A percentile compares a stretch with the other conserved stretches of the same genome.
Evolutionary conservation across 139 green algal genomes (phyloP).

Genomic region (Yamagishiella unicocca): DNA sequence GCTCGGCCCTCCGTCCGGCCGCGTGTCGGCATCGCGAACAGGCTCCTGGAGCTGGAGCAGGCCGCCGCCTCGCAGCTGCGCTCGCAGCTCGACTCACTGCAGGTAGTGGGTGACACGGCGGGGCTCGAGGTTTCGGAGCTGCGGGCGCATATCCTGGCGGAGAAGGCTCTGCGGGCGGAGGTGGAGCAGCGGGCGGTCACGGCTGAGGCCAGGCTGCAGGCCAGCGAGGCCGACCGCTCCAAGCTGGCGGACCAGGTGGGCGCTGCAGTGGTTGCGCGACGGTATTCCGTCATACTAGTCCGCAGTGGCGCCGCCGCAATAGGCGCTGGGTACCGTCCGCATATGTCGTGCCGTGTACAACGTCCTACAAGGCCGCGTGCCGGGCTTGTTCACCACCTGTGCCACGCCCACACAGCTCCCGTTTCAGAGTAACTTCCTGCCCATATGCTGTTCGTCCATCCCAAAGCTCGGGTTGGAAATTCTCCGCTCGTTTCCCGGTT

Average conservation of each 20-base stretch:
- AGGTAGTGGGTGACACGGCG: not conserved
- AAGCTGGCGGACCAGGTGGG: constrained; percentile 45
- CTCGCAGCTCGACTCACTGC: not conserved
- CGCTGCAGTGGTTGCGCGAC: too few species aligned
- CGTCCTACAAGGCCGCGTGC: too few species aligned
- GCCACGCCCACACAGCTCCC: too few species aligned
- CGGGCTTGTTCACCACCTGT: too few species aligned
- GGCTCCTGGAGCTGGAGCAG: constrained; percentile 20
- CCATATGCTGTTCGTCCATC: too few species aligned
- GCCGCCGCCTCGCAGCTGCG: not conserved
- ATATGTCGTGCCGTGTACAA: too few species aligned
- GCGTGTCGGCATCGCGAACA: not conserved
- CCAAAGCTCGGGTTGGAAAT: too few species aligned
- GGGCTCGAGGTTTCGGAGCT: constrained; percentile 3
- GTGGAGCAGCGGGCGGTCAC: not conserved
- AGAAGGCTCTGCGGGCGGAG: not conserved
- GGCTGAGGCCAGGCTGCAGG: not conserved
- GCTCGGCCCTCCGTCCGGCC: not conserved
- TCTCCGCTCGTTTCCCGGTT: too few species aligned
- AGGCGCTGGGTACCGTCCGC: too few species aligned
- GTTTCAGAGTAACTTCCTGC: too few species aligned
- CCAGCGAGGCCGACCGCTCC: constrained; percentile 26
- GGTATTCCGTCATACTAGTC: too few species aligned
- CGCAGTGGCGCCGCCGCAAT: too few species aligned
- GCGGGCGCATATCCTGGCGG: not conserved